phyloP scores from a whole-genome alignment of 1,139 yeast species.

The Taiozyma sp. region DNA sequence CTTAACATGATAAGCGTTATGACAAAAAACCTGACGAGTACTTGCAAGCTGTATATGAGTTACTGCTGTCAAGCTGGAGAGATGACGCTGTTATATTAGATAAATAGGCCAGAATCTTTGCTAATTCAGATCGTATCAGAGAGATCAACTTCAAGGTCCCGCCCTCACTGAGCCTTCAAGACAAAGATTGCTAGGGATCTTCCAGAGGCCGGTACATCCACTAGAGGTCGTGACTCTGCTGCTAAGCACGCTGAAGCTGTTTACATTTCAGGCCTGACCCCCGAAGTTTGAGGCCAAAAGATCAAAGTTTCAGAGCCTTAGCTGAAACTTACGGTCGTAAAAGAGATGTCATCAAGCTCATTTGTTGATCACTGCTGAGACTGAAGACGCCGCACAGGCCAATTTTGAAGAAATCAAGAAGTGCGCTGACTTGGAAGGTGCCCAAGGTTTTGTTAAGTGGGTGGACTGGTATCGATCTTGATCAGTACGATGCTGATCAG shows the following conservation, averaged over 20 bases:
- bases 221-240: conserved; percentile 37
- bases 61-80: conserved; percentile 39
- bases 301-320: conserved; percentile 20
- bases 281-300: conserved; percentile 29
- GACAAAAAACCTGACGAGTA: conserved; percentile 33
- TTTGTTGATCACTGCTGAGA: conserved; percentile 25
- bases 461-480: conserved; percentile 34
- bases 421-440: conserved; percentile 33
- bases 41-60: conserved; percentile 33
- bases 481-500: conserved; percentile 29
- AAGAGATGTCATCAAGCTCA: conserved; percentile 21
- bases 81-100: conserved; percentile 37
- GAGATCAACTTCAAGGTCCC: conserved; percentile 36
- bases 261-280: conserved; percentile 29
- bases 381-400: conserved; percentile 30
- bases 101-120: conserved; percentile 28
- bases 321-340: conserved; percentile 23
- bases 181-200: conserved; percentile 37
- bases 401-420: conserved; percentile 27
- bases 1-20: conserved; percentile 33
- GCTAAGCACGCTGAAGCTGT: conserved; percentile 40
- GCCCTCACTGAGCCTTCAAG: conserved; percentile 34
- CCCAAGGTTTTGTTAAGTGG: conserved; percentile 33
- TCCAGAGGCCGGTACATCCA: conserved; percentile 43
- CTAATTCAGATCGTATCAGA: conserved; percentile 34